phyloP scores from a whole-genome alignment of 2,329 filamentous ascomycete genomes.

The Talaromyces albobiverticillius region DNA sequence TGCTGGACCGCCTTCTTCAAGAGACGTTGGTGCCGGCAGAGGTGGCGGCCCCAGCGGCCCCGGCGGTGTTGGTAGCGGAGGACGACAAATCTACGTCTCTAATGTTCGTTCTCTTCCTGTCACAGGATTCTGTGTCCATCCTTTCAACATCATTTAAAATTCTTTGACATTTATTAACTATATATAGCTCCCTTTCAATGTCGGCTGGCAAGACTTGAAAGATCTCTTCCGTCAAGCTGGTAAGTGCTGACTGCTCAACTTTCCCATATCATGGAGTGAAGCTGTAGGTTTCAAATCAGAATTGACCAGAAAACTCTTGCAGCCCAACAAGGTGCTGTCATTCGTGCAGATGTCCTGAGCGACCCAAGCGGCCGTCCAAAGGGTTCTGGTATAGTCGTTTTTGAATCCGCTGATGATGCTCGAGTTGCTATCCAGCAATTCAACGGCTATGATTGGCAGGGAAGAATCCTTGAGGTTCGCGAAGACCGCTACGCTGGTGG shows the following conservation, averaged over 20 bases:
- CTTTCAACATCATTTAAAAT: background rate
- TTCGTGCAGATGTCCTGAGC: conserved; percentile 92
- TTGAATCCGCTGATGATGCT: conserved; percentile 91
- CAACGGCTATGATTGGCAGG: conserved; percentile 99
- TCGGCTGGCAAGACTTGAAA: conserved; percentile 98
- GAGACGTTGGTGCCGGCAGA: conserved; percentile 58
- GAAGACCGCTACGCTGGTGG: conserved; percentile 87
- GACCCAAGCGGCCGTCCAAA: conserved; percentile 91
- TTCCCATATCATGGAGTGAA: background rate
- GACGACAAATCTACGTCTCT: conserved; percentile 92
- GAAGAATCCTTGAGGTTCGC: conserved; percentile 85
- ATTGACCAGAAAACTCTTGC: conserved; percentile 30
- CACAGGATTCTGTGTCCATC: background rate
- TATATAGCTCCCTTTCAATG: conserved; percentile 85
- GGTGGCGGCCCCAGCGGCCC: conserved; percentile 54
- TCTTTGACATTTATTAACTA: background rate
- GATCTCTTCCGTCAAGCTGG: conserved; percentile 97
- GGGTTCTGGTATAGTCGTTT: conserved; percentile 94
- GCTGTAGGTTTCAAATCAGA: conserved; percentile 18
- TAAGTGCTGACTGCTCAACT: conserved; percentile 51
- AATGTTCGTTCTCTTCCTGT: conserved; percentile 73
- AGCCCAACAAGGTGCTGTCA: conserved; percentile 67
- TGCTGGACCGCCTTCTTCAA: conserved; percentile 69
- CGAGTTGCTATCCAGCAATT: conserved; percentile 96
- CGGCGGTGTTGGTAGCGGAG: conserved; percentile 60